These are phyloP conservation scores for Parietaria judaica DNA, from an alignment of 306 rosid genomes.

Conservation along the genomic window DNA sequence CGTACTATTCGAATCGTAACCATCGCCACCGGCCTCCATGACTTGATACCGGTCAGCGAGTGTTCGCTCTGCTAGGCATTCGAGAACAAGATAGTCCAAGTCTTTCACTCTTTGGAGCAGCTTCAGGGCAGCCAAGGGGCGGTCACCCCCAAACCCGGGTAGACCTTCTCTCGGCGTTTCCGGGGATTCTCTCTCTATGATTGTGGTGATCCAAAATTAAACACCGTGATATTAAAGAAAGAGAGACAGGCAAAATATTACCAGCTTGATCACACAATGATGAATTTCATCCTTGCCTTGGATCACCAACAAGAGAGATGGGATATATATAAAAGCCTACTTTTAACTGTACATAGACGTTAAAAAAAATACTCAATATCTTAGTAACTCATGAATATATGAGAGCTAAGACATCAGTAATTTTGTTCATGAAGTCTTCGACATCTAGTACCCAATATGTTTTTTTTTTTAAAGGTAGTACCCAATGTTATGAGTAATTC, in stretches of 20 bases:
- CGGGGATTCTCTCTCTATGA: conserved; percentile 54
- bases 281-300: conserved; percentile 63
- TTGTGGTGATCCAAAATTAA: conserved; percentile 2
- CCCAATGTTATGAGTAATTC: too few relatives aligned
- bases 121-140: conserved; percentile 84
- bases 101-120: conserved; percentile 64
- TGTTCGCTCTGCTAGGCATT: conserved; percentile 93
- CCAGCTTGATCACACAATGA: conserved; percentile 61
- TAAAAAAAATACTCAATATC: too few relatives aligned
- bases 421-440: too few relatives aligned
- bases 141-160: conserved; percentile 91
- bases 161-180: conserved; percentile 67
- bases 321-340: too few relatives aligned
- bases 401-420: too few relatives aligned
- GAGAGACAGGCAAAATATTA: conserved; percentile 14
- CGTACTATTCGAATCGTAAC: conserved; percentile 79
- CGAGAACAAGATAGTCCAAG: conserved; percentile 84
- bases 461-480: too few relatives aligned
- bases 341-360: too few relatives aligned
- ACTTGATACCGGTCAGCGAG: conserved; percentile 76
- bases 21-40: conserved; percentile 80
- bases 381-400: too few relatives aligned
- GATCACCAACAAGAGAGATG: too few relatives aligned
- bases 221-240: not conserved
- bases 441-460: too few relatives aligned